Conservation (phyloP, 2,329 filamentous ascomycete genomes). For the Aspergillus ochraceoroseus region DNA sequence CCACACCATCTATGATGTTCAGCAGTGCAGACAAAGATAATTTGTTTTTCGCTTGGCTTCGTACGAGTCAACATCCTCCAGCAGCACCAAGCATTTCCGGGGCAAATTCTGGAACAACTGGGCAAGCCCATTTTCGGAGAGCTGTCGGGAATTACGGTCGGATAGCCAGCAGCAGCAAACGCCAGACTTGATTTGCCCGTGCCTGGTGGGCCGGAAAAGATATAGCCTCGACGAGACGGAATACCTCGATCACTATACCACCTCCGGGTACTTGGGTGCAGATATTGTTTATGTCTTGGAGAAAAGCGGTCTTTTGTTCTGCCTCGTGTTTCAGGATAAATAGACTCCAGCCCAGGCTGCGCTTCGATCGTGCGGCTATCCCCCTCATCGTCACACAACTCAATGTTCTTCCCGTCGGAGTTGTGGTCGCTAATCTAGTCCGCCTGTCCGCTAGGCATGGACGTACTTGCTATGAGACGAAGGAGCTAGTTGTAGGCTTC, state of each 20-base stretch:
- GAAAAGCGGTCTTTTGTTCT: too few relatives aligned
- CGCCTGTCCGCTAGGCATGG: too few relatives aligned
- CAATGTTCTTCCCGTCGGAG: too few relatives aligned
- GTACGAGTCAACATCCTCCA: constrained; percentile 60
- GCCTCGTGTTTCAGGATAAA: too few relatives aligned
- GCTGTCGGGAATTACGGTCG: constrained; percentile 25
- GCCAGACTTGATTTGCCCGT: constrained; percentile 17
- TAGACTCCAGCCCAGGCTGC: too few relatives aligned
- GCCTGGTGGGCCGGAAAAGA: constrained; percentile 14
- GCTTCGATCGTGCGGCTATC: too few relatives aligned
- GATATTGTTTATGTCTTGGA: too few relatives aligned
- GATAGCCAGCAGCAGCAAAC: constrained; percentile 51
- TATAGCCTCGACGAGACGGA: constrained; percentile 68
- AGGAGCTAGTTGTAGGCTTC: too few relatives aligned
- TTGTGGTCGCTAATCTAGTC: too few relatives aligned
- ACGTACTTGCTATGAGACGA: too few relatives aligned
- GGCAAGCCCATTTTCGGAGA: constrained; percentile 58
- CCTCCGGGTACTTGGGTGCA: background rate
- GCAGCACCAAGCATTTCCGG: constrained; percentile 58
- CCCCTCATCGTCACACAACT: too few relatives aligned
- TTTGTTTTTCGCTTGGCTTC: constrained; percentile 5
- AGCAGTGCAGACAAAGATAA: constrained; percentile 71
- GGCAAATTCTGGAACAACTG: constrained; percentile 58
- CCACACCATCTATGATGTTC: constrained; percentile 78
- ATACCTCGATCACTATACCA: constrained; percentile 47